Percentiles rank a stretch among this genome's conserved stretches.
These are phyloP conservation scores for Omphalotus guepiniiformis DNA, from an alignment of 768 basidiomycete genomes.

Conservation along the genomic window DNA sequence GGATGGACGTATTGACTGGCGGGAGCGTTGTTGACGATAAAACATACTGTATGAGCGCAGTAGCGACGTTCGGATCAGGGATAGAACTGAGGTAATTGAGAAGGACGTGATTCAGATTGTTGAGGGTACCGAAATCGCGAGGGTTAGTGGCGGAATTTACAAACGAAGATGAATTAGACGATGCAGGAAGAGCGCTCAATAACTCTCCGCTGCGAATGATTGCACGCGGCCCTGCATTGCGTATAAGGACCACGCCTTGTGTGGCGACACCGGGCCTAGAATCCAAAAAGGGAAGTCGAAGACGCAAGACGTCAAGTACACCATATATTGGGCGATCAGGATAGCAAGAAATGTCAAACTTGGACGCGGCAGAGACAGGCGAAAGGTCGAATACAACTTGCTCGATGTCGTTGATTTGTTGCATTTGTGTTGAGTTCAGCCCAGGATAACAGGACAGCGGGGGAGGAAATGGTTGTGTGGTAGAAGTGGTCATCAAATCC, in stretches of 20 bases:
- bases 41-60: constrained; percentile 46
- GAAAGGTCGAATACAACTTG: constrained; percentile 46
- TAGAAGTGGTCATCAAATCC: constrained; percentile 36
- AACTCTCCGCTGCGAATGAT: constrained; percentile 49
- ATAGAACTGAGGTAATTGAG: constrained; percentile 54
- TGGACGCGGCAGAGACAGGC: constrained; percentile 20
- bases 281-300: constrained; percentile 56
- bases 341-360: constrained; percentile 51
- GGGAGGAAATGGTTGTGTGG: constrained; percentile 47
- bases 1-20: constrained; percentile 33
- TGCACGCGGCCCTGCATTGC: constrained; percentile 41
- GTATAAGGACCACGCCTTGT: constrained; percentile 47
- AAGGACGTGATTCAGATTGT: constrained; percentile 52
- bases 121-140: constrained; percentile 51
- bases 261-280: constrained; percentile 34
- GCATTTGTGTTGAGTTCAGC: constrained; percentile 33
- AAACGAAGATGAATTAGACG: constrained; percentile 23
- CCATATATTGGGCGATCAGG: constrained; percentile 60
- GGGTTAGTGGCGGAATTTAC: constrained; percentile 37
- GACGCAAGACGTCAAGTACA: constrained; percentile 49
- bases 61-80: constrained; percentile 38
- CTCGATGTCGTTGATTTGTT: constrained; percentile 46
- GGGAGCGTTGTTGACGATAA: constrained; percentile 35
- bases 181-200: constrained; percentile 44
- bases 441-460: constrained; percentile 61